These are phyloP conservation scores for Fusarium anguioides DNA, from an alignment of 2,329 filamentous ascomycete species.

Conservation along the genomic window DNA sequence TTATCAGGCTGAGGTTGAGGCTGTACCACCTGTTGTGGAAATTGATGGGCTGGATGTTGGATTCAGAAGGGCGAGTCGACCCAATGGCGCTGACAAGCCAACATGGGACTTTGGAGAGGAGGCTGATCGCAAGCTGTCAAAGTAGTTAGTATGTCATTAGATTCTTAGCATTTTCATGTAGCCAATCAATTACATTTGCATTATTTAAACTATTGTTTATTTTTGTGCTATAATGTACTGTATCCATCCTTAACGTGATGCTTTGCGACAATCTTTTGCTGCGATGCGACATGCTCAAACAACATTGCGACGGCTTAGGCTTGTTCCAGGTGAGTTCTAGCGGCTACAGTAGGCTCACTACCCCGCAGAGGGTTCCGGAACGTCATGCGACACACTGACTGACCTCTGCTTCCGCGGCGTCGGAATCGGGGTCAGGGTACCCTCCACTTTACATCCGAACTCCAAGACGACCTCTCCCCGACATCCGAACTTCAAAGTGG, in stretches of 20 bases:
- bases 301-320: background rate
- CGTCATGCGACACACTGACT: background rate
- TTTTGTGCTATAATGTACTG: background rate
- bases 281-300: background rate
- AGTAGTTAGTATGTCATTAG: background rate
- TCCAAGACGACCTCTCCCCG: slow-evolving; percentile 5
- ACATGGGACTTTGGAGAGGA: slow-evolving; percentile 60
- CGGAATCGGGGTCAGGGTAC: slow-evolving; percentile 27
- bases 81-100: slow-evolving; percentile 68
- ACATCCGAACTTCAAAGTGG: slow-evolving; percentile 22
- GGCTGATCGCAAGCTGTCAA: slow-evolving; percentile 13
- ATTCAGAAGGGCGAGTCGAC: slow-evolving; percentile 56
- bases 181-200: background rate
- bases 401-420: background rate
- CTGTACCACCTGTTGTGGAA: slow-evolving; percentile 59
- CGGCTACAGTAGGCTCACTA: background rate
- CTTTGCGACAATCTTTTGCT: background rate
- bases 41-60: slow-evolving; percentile 57
- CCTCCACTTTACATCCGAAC: slow-evolving; percentile 23
- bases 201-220: rapidly evolving
- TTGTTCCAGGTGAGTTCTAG: background rate
- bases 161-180: background rate
- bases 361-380: background rate
- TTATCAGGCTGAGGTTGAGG: slow-evolving; percentile 50
- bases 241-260: background rate